Evolutionary conservation across 306 rosid species (phyloP), one percentile per base, ranked within the genome.

Genomic region (Fragaria ananassa): DNA sequence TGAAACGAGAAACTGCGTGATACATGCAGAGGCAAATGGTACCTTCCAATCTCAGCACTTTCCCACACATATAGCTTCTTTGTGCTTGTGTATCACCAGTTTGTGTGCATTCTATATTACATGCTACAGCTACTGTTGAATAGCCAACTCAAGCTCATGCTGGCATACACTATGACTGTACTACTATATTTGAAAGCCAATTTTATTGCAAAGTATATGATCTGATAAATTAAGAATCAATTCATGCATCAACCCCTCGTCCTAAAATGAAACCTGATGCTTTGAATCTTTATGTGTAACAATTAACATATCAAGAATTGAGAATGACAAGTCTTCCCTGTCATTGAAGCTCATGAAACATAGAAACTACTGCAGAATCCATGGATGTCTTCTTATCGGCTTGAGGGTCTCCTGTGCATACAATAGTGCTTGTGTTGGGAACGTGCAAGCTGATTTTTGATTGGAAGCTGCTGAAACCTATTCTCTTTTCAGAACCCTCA

Each of bases 361-460:
- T 79, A 72, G 47, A 34, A 42, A 90, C 76, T 2, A 91, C 95
- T 1, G 92, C 97, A 4, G 97, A 88, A 82, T 90, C 99, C 23
- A 56, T 51, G 21, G 99, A 91, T 46, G 88, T 85, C 85, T 91
- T 95, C 86, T 95, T 95, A 67, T 95, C 97, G 13, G 86, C 82
- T 76, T 91, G 85, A 51, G 89, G 88, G 42, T 89, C 93, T 63
- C 99, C 97, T 76, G 56, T n/a, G 84, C 96, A 86, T 79, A 83
- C 85, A 56, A 90, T 44, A 46, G 78, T 76, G 67, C 88, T 85
- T 47, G 29, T 65, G 58, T 75, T 80, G 18, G 97, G 99, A 71
- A 88, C 84, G 85, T 80, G 83, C 89, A 95, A 77, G 21, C 63
- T 83, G 44, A 90, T 70, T 66, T 25, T 87, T 1, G 97, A 89